phyloP scores from a whole-genome alignment of 2,329 filamentous ascomycete species.

The Paramyrothecium sp. region DNA sequence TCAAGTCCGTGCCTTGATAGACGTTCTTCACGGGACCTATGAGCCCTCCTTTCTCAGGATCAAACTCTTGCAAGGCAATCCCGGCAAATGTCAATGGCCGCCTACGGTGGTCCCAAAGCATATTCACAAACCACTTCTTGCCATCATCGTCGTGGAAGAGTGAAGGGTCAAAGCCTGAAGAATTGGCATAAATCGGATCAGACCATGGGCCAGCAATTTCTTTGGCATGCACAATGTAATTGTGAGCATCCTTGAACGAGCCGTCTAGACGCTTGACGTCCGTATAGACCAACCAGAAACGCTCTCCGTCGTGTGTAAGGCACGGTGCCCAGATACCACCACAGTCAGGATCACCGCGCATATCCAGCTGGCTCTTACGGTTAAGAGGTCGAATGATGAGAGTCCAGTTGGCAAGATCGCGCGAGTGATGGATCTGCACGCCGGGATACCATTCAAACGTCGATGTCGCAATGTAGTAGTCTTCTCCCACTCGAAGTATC shows the following conservation, averaged over 20 bases:
- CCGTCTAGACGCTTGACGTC: slow-evolving; percentile 68
- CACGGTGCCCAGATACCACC: slow-evolving; percentile 66
- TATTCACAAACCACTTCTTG: slow-evolving; percentile 39
- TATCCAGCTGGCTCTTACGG: slow-evolving; percentile 51
- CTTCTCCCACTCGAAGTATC: slow-evolving; percentile 47
- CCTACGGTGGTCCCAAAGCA: not conserved
- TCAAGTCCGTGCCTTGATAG: slow-evolving; percentile 53
- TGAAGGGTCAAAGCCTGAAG: slow-evolving; percentile 61
- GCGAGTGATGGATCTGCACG: slow-evolving; percentile 54
- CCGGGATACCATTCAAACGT: slow-evolving; percentile 57
- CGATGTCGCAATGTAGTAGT: slow-evolving; percentile 56
- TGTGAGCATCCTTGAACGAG: slow-evolving; percentile 62
- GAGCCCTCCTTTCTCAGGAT: slow-evolving; percentile 44
- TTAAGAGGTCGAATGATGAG: slow-evolving; percentile 44
- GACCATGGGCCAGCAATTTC: slow-evolving; percentile 60
- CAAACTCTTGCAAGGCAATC: slow-evolving; percentile 29
- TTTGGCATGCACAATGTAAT: slow-evolving; percentile 58
- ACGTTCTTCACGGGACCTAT: slow-evolving; percentile 55
- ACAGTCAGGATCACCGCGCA: slow-evolving; percentile 59
- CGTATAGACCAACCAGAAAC: slow-evolving; percentile 64
- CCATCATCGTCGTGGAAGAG: slow-evolving; percentile 58
- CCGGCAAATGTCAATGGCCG: not conserved
- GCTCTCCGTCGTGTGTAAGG: slow-evolving; percentile 57
- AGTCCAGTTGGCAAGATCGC: slow-evolving; percentile 52
- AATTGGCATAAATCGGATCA: slow-evolving; percentile 58